Percentiles rank a stretch among this genome's conserved stretches.
phyloP scores from a whole-genome alignment of 345 rosid genomes.

The Eucalyptus tenuipes region DNA sequence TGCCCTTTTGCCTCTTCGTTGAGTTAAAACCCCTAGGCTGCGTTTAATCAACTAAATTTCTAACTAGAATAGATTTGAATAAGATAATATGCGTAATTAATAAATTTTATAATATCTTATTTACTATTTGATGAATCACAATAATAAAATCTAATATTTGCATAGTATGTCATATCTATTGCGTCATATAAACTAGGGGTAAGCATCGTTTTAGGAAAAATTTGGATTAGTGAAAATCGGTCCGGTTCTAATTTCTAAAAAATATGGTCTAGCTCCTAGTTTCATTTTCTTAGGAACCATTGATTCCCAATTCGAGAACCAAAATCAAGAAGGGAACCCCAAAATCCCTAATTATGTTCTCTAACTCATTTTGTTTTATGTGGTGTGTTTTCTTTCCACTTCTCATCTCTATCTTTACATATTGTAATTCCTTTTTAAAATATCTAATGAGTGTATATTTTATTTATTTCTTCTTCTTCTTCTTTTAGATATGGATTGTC shows the following conservation, averaged over 20 bases:
- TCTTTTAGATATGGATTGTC: background rate
- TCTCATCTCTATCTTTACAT: background rate
- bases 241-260: fast-evolving
- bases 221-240: fast-evolving
- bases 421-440: no score
- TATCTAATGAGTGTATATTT: no score
- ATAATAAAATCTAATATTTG: no score
- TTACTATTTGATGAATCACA: fast-evolving
- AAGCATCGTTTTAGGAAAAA: fast-evolving
- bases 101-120: no score
- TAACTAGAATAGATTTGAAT: background rate
- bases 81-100: no score
- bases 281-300: background rate
- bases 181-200: background rate
- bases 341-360: background rate
- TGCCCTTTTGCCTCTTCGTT: background rate
- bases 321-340: background rate
- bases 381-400: background rate
- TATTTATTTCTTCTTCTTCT: background rate
- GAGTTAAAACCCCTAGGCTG: background rate
- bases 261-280: background rate
- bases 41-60: background rate
- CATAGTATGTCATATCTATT: no score
- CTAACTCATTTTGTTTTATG: background rate
- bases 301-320: no score